These are phyloP conservation scores for Alternaria triticina DNA, from an alignment of 2,329 filamentous ascomycete genomes.

Conservation along the genomic window DNA sequence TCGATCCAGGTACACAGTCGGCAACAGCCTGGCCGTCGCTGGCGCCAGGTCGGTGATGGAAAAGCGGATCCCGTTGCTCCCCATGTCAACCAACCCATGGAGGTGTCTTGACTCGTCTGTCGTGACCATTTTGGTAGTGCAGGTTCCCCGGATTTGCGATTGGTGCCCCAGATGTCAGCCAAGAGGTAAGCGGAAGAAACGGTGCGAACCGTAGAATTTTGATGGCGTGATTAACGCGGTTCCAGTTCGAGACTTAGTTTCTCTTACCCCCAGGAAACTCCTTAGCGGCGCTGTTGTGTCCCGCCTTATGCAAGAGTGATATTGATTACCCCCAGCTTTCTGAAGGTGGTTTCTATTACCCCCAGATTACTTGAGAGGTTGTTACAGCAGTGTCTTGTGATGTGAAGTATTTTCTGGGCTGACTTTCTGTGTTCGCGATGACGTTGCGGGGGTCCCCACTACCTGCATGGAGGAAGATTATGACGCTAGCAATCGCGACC, in stretches of 20 bases:
- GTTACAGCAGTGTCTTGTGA: constrained; percentile 27
- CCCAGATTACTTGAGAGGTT: constrained; percentile 35
- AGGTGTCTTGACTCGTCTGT: constrained; percentile 27
- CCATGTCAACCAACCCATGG: constrained; percentile 47
- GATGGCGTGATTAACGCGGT: constrained; percentile 30
- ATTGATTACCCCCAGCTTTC: constrained; percentile 24
- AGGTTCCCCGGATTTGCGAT: constrained; percentile 22
- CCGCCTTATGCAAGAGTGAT: constrained; percentile 18
- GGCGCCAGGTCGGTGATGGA: constrained; percentile 83
- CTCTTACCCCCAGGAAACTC: constrained; percentile 32
- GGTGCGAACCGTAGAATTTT: constrained; percentile 22
- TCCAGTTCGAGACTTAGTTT: constrained; percentile 16
- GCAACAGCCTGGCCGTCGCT: constrained; percentile 72
- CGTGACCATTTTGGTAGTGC: constrained; percentile 17
- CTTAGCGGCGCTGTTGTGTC: constrained; percentile 19
- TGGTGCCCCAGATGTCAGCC: constrained; percentile 18
- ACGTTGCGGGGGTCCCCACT: constrained; percentile 19
- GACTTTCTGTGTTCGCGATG: constrained; percentile 19
- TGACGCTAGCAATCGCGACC: constrained; percentile 20
- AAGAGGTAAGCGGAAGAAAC: constrained; percentile 16
- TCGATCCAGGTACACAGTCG: constrained; percentile 78
- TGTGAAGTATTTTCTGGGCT: constrained; percentile 21
- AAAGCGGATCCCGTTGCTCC: constrained; percentile 88
- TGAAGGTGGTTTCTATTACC: constrained; percentile 36
- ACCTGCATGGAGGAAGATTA: constrained; percentile 22